Conservation (phyloP, 139 green algal species). For the Chlamydomonas incerta region DNA sequence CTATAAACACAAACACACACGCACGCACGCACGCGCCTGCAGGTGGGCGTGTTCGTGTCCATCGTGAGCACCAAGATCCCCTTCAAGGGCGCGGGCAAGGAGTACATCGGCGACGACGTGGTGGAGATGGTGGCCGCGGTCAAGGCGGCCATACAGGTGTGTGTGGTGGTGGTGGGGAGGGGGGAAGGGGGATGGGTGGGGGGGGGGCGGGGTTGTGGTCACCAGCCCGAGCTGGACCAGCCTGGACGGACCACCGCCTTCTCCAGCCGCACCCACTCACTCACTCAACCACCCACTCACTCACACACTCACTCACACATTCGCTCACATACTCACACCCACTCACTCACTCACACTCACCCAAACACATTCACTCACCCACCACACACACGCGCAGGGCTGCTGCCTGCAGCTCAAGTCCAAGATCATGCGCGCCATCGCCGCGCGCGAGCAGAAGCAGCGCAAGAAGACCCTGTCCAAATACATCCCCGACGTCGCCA, state of each 20-base stretch:
- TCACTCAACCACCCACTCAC: too few species aligned
- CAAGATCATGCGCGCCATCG: constrained; percentile 87
- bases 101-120: constrained; percentile 98
- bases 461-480: constrained; percentile 91
- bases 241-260: too few species aligned
- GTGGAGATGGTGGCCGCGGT: constrained; percentile 92
- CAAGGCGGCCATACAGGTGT: constrained; percentile 79
- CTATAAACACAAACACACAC: too few species aligned
- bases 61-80: constrained; percentile 99
- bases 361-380: background rate
- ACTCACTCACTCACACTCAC: too few species aligned
- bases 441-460: constrained; percentile 84
- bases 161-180: background rate
- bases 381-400: constrained; percentile 16
- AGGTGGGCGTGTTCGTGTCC: constrained; percentile 96
- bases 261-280: too few species aligned
- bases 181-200: too few species aligned
- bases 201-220: too few species aligned
- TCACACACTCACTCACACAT: too few species aligned
- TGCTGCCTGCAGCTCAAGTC: constrained; percentile 83
- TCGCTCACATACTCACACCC: too few species aligned
- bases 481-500: constrained; percentile 92
- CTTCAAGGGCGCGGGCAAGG: constrained; percentile 98
- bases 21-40: background rate
- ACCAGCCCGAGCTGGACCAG: too few species aligned